phyloP scores from a whole-genome alignment of 352 stramenopile genomes.

The Discostella stelligera region DNA sequence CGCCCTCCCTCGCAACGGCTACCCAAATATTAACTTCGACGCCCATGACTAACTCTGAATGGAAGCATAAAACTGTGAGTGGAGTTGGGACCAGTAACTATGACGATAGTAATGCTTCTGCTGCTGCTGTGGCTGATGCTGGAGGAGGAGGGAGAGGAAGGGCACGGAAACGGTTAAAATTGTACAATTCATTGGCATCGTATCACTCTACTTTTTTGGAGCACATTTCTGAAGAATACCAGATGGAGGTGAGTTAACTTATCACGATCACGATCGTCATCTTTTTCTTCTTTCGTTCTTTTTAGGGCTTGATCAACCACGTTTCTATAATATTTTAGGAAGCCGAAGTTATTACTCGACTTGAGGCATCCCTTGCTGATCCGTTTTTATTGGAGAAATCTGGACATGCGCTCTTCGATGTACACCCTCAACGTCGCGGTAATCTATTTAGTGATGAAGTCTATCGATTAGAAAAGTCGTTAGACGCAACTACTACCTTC shows the following conservation, averaged over 20 bases:
- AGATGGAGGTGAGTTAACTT: constrained; percentile 36
- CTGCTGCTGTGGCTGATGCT: background rate
- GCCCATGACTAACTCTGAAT: constrained; percentile 50
- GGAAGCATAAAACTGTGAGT: constrained; percentile 41
- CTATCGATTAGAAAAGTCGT: constrained; percentile 68
- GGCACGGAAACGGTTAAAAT: constrained; percentile 59
- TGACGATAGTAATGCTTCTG: background rate
- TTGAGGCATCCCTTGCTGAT: constrained; percentile 72
- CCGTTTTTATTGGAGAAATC: constrained; percentile 59
- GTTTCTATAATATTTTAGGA: too few species aligned
- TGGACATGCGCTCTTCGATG: constrained; percentile 69
- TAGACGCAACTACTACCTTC: constrained; percentile 66
- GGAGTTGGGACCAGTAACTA: background rate
- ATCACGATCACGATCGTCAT: constrained; percentile 15
- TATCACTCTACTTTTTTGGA: constrained; percentile 76
- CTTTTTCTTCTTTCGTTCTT: too few species aligned
- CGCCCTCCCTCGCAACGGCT: constrained; percentile 10
- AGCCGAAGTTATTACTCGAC: constrained; percentile 64
- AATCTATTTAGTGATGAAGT: constrained; percentile 81
- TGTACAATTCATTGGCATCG: constrained; percentile 69
- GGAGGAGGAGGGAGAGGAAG: constrained; percentile 54
- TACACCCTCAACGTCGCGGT: constrained; percentile 62
- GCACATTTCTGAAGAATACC: constrained; percentile 68
- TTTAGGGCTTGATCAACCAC: too few species aligned
- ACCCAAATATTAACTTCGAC: constrained; percentile 40